A percentile compares a stretch with the other conserved stretches of the same genome.
These are phyloP conservation scores for Pestalotiopsis sp. DNA, from an alignment of 2,329 filamentous ascomycete species.

Conservation along the genomic window DNA sequence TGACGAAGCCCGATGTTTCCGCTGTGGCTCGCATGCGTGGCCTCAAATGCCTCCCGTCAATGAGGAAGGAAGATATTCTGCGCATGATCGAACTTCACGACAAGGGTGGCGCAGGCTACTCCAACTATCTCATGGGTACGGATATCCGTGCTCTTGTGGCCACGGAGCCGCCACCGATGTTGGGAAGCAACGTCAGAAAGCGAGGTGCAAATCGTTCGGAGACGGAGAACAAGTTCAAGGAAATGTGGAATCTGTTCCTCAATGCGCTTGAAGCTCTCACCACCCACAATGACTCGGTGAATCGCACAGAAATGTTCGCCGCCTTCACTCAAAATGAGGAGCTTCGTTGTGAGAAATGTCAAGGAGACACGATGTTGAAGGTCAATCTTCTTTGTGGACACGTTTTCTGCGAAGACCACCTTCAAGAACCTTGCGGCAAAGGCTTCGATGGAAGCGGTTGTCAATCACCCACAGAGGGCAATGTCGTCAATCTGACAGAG, in stretches of 20 bases:
- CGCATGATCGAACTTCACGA: neutral
- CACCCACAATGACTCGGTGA: neutral
- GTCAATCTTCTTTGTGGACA: neutral
- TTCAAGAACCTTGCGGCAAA: conserved; percentile 20
- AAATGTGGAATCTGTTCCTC: neutral
- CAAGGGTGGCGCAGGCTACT: neutral
- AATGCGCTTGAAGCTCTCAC: neutral
- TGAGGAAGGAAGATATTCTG: neutral
- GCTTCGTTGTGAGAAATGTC: neutral
- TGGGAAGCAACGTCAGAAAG: neutral
- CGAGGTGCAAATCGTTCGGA: neutral
- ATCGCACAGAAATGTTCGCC: neutral
- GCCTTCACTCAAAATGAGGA: neutral
- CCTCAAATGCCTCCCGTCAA: neutral
- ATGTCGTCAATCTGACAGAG: conserved; percentile 13
- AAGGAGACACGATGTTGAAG: conserved; percentile 17
- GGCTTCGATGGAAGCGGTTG: conserved; percentile 12
- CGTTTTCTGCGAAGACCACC: neutral
- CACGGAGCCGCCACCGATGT: neutral
- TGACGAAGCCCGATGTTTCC: neutral
- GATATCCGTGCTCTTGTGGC: neutral
- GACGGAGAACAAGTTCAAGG: conserved; percentile 7
- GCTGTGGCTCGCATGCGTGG: neutral
- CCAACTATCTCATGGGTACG: neutral
- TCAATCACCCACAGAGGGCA: conserved; percentile 13